Evolutionary conservation across 768 basidiomycete genomes (phyloP).

Genomic region (Xerocomus spinulosus): DNA sequence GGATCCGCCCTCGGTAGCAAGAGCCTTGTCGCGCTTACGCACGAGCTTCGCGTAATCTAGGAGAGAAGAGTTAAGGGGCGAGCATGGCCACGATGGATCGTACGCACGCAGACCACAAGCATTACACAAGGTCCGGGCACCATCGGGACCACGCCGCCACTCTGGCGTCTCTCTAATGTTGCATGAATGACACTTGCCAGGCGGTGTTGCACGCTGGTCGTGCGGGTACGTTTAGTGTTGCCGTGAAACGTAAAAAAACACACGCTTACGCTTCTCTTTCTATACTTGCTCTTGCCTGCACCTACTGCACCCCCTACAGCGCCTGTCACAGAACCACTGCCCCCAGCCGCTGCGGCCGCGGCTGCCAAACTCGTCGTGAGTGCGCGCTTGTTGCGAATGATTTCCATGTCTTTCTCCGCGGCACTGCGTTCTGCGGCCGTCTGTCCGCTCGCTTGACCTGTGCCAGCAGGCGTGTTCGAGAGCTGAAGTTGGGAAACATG

Average conservation of each 20-base stretch:
- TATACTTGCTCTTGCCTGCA: conserved; percentile 65
- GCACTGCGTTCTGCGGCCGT: conserved; percentile 48
- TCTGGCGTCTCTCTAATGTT: conserved; percentile 87
- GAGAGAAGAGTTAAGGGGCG: neutral
- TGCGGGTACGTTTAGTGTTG: conserved; percentile 23
- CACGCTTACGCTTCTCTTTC: conserved; percentile 75
- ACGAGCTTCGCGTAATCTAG: conserved; percentile 80
- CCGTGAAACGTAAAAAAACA: conserved; percentile 5
- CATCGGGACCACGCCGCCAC: conserved; percentile 82
- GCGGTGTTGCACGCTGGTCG: conserved; percentile 74
- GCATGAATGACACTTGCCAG: conserved; percentile 84
- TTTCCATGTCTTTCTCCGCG: conserved; percentile 81
- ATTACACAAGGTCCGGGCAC: conserved; percentile 79
- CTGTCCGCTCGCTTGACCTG: conserved; percentile 15
- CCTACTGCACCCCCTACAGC: conserved; percentile 20
- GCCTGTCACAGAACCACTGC: conserved; percentile 32
- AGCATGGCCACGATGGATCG: neutral
- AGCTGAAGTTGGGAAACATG: conserved; percentile 26
- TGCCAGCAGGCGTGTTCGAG: conserved; percentile 10
- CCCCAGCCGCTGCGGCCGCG: conserved; percentile 36
- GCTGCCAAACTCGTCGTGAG: conserved; percentile 57
- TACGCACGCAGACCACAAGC: conserved; percentile 74
- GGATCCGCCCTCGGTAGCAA: conserved; percentile 48
- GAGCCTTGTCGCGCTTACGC: conserved; percentile 68
- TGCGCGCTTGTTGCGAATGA: conserved; percentile 78